Evolutionary conservation across 2,329 filamentous ascomycete genomes (phyloP), one percentile per base, ranked within the genome.

Genomic region (Aureobasidium melanogenum): DNA sequence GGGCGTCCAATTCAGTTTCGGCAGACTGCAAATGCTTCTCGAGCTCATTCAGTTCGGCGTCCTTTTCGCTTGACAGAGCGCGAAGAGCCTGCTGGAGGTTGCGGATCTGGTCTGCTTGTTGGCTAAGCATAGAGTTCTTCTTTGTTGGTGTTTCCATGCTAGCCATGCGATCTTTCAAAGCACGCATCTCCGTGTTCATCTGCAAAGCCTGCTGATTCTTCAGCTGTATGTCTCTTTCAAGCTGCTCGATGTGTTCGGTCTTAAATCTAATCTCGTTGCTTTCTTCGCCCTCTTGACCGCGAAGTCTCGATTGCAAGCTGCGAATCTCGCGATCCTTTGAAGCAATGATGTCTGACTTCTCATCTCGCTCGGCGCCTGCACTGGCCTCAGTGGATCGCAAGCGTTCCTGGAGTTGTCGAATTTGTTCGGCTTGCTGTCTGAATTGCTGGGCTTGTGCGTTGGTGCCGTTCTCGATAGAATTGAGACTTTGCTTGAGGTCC

Each of bases 401-500:
- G 67, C 81, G 79, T 48, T 77, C 72, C 71, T 82, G 76, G 48
- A 81, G 69, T 60, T 82, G 79, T 22, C 74, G 70, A 60, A 77
- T 75, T 54, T 78, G 75, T 48, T 73, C 70, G 17, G 74, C 74
- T 55, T 76, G 74, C 50, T 78, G 74, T 65, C 84, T 66, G 22
- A 66, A 84, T n/a, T 89, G 71, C 19, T 83, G 81, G 39, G 89
- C 88, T 61, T 71, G 68, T 26, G 71, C 67, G 52, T 69, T 68
- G 46, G 68, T 65, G 9, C 63, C 64, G 41, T 59, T 63, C 54
- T 71, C 70, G 5, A 66, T 67, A 6, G 66, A 63, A 8, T 69
- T 66, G 17, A 72, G 62, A 17, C 67, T 62, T 56, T 68, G 67
- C 61, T 71, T 68, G n/a, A 74, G 64, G 52, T 72, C 67, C 3